phyloP scores from a whole-genome alignment of 768 basidiomycete species.

The Boletus bicolor region DNA sequence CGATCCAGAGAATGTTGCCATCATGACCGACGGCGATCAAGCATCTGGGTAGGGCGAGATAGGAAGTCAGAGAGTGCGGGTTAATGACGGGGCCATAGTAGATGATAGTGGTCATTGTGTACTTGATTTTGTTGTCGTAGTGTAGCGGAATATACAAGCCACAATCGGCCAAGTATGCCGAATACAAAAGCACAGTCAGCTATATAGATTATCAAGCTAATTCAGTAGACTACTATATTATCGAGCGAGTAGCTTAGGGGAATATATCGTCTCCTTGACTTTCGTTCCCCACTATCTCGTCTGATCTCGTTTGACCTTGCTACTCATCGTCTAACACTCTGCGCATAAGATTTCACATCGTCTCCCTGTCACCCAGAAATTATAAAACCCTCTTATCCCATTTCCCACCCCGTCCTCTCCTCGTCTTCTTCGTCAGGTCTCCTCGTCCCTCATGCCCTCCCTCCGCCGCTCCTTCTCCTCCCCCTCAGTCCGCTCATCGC shows the following conservation, averaged over 20 bases:
- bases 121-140: background rate
- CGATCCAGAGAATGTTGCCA: slow-evolving; percentile 71
- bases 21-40: slow-evolving; percentile 49
- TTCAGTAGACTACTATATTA: too few relatives aligned
- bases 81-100: slow-evolving; percentile 61
- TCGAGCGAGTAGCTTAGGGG: too few relatives aligned
- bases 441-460: slow-evolving; percentile 53
- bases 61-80: slow-evolving; percentile 43
- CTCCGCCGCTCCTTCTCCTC: slow-evolving; percentile 76
- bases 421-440: slow-evolving; percentile 20
- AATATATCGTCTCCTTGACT: too few relatives aligned
- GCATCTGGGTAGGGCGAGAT: slow-evolving; percentile 47
- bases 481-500: slow-evolving; percentile 64
- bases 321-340: too few relatives aligned
- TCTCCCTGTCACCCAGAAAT: slow-evolving; percentile 24
- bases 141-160: too few relatives aligned
- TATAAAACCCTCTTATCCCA: slow-evolving; percentile 42
- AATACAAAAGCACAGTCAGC: too few relatives aligned
- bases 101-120: slow-evolving; percentile 35
- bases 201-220: too few relatives aligned
- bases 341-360: background rate
- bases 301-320: too few relatives aligned
- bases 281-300: too few relatives aligned
- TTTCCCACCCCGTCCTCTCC: slow-evolving; percentile 31
- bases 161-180: too few relatives aligned